A percentile compares a stretch with the other conserved stretches of the same genome.
Evolutionary conservation across 768 basidiomycete species (phyloP).

Genomic region (Boletus tylopilopsis): DNA sequence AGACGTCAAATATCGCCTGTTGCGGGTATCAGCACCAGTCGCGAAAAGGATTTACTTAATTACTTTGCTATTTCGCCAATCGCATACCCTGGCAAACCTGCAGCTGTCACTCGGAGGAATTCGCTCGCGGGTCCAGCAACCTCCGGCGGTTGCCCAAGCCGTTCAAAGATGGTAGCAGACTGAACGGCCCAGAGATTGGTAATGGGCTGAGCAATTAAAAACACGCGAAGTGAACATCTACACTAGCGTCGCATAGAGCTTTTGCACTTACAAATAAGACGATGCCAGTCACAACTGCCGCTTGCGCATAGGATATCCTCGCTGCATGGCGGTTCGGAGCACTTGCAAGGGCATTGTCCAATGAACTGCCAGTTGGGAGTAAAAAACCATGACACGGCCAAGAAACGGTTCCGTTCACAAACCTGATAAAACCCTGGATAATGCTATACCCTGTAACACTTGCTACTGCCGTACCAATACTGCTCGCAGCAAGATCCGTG

Average conservation of each 20-base stretch:
- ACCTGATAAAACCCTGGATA: conserved; percentile 36
- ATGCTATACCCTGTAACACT: conserved; percentile 44
- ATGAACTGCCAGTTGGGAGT: conserved; percentile 9
- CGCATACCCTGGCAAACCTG: conserved; percentile 47
- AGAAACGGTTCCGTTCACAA: conserved; percentile 13
- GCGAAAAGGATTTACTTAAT: background rate
- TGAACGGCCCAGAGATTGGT: conserved; percentile 20
- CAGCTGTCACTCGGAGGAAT: conserved; percentile 37
- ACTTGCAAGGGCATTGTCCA: conserved; percentile 16
- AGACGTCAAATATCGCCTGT: conserved; percentile 20
- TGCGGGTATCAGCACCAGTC: background rate
- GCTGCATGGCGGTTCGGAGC: conserved; percentile 13
- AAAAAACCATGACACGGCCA: background rate
- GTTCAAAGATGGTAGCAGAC: conserved; percentile 37
- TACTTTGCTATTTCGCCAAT: conserved; percentile 40
- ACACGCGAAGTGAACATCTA: background rate
- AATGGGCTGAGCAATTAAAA: conserved; percentile 21
- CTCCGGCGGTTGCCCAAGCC: conserved; percentile 33
- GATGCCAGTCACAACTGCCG: conserved; percentile 22
- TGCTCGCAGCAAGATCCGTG: conserved; percentile 47
- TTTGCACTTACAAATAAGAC: conserved; percentile 16
- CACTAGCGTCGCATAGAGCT: background rate
- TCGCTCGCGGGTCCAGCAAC: conserved; percentile 37
- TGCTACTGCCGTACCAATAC: conserved; percentile 38
- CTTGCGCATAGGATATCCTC: conserved; percentile 18